These are phyloP conservation scores for Physcomitrium patens DNA, from an alignment of 225 moss, liverwort and hornwort species.

Conservation along the genomic window DNA sequence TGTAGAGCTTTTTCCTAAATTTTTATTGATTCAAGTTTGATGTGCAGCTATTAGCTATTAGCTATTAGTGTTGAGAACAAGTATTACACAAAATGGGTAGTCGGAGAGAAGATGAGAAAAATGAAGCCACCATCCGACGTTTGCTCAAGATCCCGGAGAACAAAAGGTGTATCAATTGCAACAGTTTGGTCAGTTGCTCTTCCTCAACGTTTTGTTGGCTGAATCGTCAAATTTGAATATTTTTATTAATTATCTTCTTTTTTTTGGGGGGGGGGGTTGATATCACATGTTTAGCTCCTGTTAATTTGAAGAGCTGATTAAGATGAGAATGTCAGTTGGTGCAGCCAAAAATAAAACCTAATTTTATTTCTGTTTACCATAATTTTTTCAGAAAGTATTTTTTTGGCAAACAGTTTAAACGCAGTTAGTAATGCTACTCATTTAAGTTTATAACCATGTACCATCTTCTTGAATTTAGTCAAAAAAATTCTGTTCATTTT, in stretches of 20 bases:
- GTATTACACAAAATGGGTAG: constrained; percentile 45
- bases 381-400: neutral
- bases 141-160: constrained; percentile 62
- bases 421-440: neutral
- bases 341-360: neutral
- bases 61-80: constrained; percentile 16
- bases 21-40: constrained; percentile 20
- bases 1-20: constrained; percentile 18
- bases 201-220: neutral
- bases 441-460: neutral
- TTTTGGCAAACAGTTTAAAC: neutral
- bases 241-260: too few species aligned
- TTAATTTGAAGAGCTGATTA: too few species aligned
- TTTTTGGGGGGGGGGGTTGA: too few species aligned
- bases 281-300: too few species aligned
- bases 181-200: constrained; percentile 50
- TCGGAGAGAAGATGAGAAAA: constrained; percentile 57
- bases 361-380: neutral
- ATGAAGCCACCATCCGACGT: constrained; percentile 55
- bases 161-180: constrained; percentile 65
- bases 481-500: constrained; percentile 1
- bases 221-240: neutral
- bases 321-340: neutral
- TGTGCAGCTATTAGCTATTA: constrained; percentile 35
- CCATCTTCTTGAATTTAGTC: neutral